These are phyloP conservation scores for Calocera viscosa DNA, from an alignment of 768 basidiomycete genomes.

Conservation along the genomic window DNA sequence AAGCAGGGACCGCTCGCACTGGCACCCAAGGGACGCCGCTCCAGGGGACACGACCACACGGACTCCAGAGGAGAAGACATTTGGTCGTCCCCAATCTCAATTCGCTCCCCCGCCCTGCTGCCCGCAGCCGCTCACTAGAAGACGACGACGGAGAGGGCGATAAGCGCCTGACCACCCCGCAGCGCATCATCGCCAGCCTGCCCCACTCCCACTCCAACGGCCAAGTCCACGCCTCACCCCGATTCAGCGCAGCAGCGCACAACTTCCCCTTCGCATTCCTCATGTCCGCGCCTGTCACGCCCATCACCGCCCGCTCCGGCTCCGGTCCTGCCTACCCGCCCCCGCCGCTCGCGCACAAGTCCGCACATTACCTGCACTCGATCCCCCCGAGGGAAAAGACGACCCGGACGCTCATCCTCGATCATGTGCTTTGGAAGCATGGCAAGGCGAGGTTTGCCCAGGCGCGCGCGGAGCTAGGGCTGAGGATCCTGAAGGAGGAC, in stretches of 20 bases:
- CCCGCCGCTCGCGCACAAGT: conserved; percentile 49
- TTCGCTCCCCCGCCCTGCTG: background rate
- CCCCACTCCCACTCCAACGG: background rate
- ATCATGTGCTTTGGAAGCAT: conserved; percentile 80
- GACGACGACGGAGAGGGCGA: background rate
- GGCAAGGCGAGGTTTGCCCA: conserved; percentile 68
- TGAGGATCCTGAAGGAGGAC: conserved; percentile 34
- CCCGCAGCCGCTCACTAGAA: background rate
- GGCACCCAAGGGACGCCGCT: background rate
- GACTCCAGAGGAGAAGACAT: background rate
- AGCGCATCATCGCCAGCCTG: background rate
- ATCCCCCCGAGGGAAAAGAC: conserved; percentile 81
- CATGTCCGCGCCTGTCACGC: background rate
- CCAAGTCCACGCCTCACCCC: background rate
- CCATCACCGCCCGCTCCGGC: background rate
- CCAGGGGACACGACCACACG: too few relatives aligned
- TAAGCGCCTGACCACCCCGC: too few relatives aligned
- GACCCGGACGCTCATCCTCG: conserved; percentile 76
- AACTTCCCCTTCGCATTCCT: conserved; percentile 1
- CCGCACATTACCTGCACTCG: conserved; percentile 76
- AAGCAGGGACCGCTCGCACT: background rate
- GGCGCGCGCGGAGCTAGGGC: conserved; percentile 65
- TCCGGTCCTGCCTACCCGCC: background rate
- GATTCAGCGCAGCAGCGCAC: background rate
- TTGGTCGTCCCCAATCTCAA: background rate